Base-by-base conservation (phyloP, 192 early-diverging fungal genomes). In the Rhizophagus sp. region DNA sequence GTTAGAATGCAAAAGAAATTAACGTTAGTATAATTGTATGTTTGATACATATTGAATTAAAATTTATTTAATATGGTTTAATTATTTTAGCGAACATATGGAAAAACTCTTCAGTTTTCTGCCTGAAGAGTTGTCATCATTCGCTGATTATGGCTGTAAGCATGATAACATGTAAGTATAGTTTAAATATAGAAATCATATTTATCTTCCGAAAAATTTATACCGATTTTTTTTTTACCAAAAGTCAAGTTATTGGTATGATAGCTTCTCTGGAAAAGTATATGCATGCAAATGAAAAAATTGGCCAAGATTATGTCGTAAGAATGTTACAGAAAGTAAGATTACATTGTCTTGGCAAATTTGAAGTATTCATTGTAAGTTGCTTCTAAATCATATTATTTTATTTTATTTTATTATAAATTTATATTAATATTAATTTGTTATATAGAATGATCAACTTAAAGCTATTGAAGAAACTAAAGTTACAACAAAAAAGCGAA, bases 381-480 rank as follows among this genome's bases (percentile, higher is more conserved):
- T 50, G 47, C 67, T 57, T 78, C 1, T 12, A 74, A 24, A 84
- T 78, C 73, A 25, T 12, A 10, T 34, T 61, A 10, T 34, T 72
- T 36, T 49, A 2, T 36, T 71, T 24, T 49, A 49, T 52, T 4
- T 11, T 73, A 30, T 33, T 80, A 73, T 61, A 52, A 41, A 68
- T 69, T 47, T 34, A 71, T 61, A 19, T 81, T 47, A 57, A 49
- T 0, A 34, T 52, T 82, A 12, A 33, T 75, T 63, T 57, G 39
- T 57, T 19, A 71, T 15, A 34, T 82, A 92, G 90, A 92, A 93
- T 19, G 96, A 98, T 41, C 97, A 99, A 84, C 86, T 96, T 33
- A 91, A 90, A 76, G 88, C 88, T 17, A 97, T 99, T 73, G 97
- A 99, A 62, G 96, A 96, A 25, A 96, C 95, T 22, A 95, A 96